phyloP scores from a whole-genome alignment of 1,284 basidiomycete species.

The Cystobasidium sp. region DNA sequence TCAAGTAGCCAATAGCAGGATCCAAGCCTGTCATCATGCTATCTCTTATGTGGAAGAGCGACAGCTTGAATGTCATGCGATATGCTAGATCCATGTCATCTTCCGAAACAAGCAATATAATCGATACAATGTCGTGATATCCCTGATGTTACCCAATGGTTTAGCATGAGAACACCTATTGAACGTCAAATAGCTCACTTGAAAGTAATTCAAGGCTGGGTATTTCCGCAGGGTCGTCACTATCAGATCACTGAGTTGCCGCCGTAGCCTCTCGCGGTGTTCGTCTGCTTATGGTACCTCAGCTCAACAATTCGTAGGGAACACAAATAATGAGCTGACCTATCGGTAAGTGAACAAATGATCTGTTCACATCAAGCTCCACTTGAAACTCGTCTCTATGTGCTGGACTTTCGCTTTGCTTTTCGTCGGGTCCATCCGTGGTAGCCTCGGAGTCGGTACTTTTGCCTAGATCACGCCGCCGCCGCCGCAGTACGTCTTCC shows the following conservation, averaged over 20 bases:
- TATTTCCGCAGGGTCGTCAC: slow-evolving; percentile 49
- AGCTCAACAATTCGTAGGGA: background rate
- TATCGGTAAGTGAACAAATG: slow-evolving; percentile 51
- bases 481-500: slow-evolving; percentile 26
- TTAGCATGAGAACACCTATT: background rate
- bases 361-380: slow-evolving; percentile 52
- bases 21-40: slow-evolving; percentile 52
- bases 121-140: slow-evolving; percentile 53
- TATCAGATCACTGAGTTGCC: slow-evolving; percentile 49
- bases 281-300: slow-evolving; percentile 45
- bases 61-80: slow-evolving; percentile 45
- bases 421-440: background rate
- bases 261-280: slow-evolving; percentile 45
- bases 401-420: slow-evolving; percentile 23
- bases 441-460: slow-evolving; percentile 1
- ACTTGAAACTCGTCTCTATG: slow-evolving; percentile 52
- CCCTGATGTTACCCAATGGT: slow-evolving; percentile 1
- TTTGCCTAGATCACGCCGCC: slow-evolving; percentile 23
- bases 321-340: slow-evolving; percentile 45
- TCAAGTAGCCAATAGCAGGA: slow-evolving; percentile 54
- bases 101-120: slow-evolving; percentile 51
- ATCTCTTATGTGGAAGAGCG: slow-evolving; percentile 51
- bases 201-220: slow-evolving; percentile 54
- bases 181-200: slow-evolving; percentile 48
- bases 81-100: slow-evolving; percentile 47